Evolutionary conservation across 2,329 filamentous ascomycete species (phyloP).

Genomic region (Pseudogymnoascus sp.): DNA sequence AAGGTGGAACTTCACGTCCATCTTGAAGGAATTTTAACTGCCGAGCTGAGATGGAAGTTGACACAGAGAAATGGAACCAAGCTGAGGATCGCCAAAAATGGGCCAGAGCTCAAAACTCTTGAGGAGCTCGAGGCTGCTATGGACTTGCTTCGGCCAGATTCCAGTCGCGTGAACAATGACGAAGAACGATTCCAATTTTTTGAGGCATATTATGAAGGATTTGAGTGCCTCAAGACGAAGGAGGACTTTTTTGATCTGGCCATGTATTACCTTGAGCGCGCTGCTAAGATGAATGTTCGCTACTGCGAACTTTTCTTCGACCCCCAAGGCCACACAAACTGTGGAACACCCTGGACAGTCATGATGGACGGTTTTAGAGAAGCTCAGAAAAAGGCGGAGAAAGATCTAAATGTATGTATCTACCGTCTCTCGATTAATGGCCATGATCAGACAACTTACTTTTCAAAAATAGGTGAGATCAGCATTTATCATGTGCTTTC

Average conservation of each 20-base stretch:
- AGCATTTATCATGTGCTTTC: slow-evolving; percentile 61
- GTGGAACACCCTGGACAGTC: slow-evolving; percentile 52
- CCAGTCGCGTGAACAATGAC: slow-evolving; percentile 8
- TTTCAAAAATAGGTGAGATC: slow-evolving; percentile 28
- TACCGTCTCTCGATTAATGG: not conserved
- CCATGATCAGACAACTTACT: not conserved
- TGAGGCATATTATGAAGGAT: slow-evolving; percentile 67
- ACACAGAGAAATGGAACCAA: slow-evolving; percentile 55
- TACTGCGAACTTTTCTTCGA: slow-evolving; percentile 76
- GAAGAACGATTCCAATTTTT: slow-evolving; percentile 44
- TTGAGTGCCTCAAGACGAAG: slow-evolving; percentile 55
- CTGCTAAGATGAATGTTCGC: slow-evolving; percentile 52
- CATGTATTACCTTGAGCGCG: slow-evolving; percentile 59
- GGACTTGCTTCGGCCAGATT: slow-evolving; percentile 54
- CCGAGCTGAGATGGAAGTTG: slow-evolving; percentile 59
- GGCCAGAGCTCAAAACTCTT: not conserved
- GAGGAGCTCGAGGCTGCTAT: not conserved
- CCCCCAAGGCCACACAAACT: slow-evolving; percentile 60
- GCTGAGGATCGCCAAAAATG: slow-evolving; percentile 35
- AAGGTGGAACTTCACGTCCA: slow-evolving; percentile 79
- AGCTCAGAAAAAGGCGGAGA: slow-evolving; percentile 50
- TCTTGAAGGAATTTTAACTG: slow-evolving; percentile 65
- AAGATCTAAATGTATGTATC: slow-evolving; percentile 51
- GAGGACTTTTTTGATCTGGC: slow-evolving; percentile 66
- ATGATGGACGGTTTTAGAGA: slow-evolving; percentile 54